These are phyloP conservation scores for Astrocystis sublimbata DNA, from an alignment of 495 filamentous ascomycete species.

Conservation along the genomic window DNA sequence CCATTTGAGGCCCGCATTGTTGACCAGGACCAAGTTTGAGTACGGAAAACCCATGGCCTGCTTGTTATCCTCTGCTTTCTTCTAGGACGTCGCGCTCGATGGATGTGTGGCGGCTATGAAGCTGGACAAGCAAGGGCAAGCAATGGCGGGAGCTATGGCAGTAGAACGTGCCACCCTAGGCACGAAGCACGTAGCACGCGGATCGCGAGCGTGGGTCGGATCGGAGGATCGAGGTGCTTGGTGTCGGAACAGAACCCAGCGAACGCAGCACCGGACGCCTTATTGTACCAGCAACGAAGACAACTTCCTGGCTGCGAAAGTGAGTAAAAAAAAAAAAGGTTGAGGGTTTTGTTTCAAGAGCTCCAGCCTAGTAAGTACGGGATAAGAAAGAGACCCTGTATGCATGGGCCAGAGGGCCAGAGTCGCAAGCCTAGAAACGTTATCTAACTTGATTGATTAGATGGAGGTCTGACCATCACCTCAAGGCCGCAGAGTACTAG, in stretches of 20 bases:
- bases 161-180: neutral
- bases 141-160: neutral
- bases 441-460: too few relatives aligned
- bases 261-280: neutral
- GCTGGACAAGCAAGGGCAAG: neutral
- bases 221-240: neutral
- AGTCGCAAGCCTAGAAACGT: neutral
- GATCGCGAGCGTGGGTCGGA: neutral
- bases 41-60: constrained; percentile 49
- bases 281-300: neutral
- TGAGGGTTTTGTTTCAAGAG: constrained; percentile 1
- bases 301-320: neutral
- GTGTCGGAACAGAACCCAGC: neutral
- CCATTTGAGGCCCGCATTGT: constrained; percentile 44
- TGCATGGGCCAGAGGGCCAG: neutral
- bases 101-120: neutral
- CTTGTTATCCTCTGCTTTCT: too few relatives aligned
- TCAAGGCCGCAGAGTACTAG: too few relatives aligned
- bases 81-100: neutral
- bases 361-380: neutral
- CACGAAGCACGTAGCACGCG: neutral
- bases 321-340: neutral
- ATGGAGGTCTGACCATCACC: too few relatives aligned
- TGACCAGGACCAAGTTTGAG: constrained; percentile 65
- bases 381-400: too few relatives aligned